Evolutionary conservation across 148 eudicot genomes (phyloP).

Genomic region (Vaccinium corymbosum): DNA sequence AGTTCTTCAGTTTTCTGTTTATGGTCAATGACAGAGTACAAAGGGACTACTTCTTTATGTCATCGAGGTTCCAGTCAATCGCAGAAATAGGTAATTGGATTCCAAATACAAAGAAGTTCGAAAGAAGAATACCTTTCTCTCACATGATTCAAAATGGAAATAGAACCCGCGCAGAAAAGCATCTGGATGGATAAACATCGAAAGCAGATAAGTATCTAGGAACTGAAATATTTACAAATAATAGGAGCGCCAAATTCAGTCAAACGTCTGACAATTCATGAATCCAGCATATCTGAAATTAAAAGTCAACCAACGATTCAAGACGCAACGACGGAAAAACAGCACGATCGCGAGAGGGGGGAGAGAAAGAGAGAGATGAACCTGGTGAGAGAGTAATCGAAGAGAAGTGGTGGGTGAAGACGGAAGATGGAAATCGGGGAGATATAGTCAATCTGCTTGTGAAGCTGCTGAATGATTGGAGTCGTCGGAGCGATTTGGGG

Average conservation of each 20-base stretch:
- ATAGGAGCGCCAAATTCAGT: neutral
- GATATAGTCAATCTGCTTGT: neutral
- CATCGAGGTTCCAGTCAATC: neutral
- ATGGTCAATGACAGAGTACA: neutral
- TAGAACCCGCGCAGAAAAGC: neutral
- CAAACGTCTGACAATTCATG: neutral
- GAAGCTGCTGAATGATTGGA: neutral
- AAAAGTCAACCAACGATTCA: constrained; percentile 16
- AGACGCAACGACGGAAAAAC: neutral
- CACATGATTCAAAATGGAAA: neutral
- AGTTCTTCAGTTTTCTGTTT: neutral
- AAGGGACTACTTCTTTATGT: neutral
- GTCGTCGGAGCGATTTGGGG: neutral
- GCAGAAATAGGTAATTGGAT: neutral
- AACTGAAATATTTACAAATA: neutral
- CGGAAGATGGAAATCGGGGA: neutral
- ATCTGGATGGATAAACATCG: neutral
- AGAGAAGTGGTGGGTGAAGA: neutral
- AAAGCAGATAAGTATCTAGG: neutral
- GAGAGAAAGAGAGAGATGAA: constrained; percentile 6
- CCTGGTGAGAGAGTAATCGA: neutral
- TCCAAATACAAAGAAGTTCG: too few relatives aligned
- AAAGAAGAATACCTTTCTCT: constrained; percentile 2
- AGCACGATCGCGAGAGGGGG: constrained; percentile 7
- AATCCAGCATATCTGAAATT: neutral